Conservation (phyloP, 441 rosid genomes). For the Manihot esculenta region DNA sequence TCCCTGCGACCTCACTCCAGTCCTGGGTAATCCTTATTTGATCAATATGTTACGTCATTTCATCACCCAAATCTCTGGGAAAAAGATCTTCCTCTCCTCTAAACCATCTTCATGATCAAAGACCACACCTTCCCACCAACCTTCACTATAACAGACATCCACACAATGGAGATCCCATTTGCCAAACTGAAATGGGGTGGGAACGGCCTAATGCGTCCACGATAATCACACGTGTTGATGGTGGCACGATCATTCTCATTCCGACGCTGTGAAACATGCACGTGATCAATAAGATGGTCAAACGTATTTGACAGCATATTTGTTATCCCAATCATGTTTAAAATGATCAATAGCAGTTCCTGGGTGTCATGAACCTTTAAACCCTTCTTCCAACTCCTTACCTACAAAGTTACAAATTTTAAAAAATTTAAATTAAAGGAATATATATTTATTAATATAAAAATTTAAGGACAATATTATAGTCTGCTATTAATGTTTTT, state of each 20-base stretch:
- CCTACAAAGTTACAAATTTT: slow-evolving; percentile 32
- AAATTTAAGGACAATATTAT: no score
- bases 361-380: slow-evolving; percentile 68
- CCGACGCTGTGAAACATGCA: no score
- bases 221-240: slow-evolving; percentile 16
- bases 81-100: slow-evolving; percentile 56
- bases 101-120: slow-evolving; percentile 50
- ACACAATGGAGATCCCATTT: slow-evolving; percentile 28
- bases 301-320: no score
- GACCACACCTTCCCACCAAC: slow-evolving; percentile 93
- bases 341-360: slow-evolving; percentile 40
- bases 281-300: no score
- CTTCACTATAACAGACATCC: no score
- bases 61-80: slow-evolving; percentile 85
- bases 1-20: slow-evolving; percentile 48
- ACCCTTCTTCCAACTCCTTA: slow-evolving; percentile 69
- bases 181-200: slow-evolving; percentile 39
- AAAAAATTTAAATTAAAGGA: no score
- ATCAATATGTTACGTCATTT: slow-evolving; percentile 31
- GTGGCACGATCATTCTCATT: slow-evolving; percentile 23
- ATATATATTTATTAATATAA: no score
- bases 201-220: slow-evolving; percentile 55
- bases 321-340: slow-evolving; percentile 22
- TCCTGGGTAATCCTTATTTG: slow-evolving; percentile 62
- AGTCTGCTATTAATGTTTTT: no score